These are phyloP conservation scores for Penicillium steckii DNA, from an alignment of 495 filamentous ascomycete genomes.

Conservation along the genomic window DNA sequence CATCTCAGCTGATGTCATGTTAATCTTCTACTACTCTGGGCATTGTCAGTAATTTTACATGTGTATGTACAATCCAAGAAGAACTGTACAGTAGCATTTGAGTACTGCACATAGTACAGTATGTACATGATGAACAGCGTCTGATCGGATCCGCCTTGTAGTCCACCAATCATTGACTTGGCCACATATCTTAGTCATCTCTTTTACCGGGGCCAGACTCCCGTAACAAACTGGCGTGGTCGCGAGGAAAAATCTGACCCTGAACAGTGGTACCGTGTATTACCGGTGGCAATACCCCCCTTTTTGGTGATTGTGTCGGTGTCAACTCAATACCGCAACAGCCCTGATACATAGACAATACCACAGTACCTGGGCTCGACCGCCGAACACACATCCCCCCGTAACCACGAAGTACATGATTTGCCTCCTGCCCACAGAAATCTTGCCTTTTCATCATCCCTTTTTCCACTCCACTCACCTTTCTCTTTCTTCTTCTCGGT, in stretches of 20 bases:
- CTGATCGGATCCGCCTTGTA: neutral
- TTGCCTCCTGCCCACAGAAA: slow-evolving; percentile 32
- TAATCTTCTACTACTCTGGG: too few relatives aligned
- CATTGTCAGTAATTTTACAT: too few relatives aligned
- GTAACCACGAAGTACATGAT: slow-evolving; percentile 20
- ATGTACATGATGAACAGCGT: too few relatives aligned
- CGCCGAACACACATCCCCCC: slow-evolving; percentile 1
- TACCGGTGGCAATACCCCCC: neutral
- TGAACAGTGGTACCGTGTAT: neutral
- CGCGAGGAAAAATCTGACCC: slow-evolving; percentile 5
- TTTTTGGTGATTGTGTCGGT: neutral
- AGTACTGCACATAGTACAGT: too few relatives aligned
- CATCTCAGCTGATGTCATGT: too few relatives aligned
- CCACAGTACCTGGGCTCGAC: neutral
- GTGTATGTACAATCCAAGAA: neutral
- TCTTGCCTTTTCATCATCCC: slow-evolving; percentile 29
- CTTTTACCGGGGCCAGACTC: neutral
- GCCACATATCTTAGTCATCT: slow-evolving; percentile 12
- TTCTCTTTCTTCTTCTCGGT: slow-evolving; percentile 28
- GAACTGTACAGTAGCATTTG: too few relatives aligned
- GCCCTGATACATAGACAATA: neutral
- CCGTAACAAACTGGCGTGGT: slow-evolving; percentile 1
- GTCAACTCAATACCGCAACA: neutral
- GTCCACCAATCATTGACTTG: slow-evolving; percentile 1
- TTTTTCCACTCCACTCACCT: slow-evolving; percentile 26